A percentile compares a stretch with the other conserved stretches of the same genome.
These are phyloP conservation scores for Cyclotella baltica DNA, from an alignment of 108 stramenopile species.

Conservation along the genomic window DNA sequence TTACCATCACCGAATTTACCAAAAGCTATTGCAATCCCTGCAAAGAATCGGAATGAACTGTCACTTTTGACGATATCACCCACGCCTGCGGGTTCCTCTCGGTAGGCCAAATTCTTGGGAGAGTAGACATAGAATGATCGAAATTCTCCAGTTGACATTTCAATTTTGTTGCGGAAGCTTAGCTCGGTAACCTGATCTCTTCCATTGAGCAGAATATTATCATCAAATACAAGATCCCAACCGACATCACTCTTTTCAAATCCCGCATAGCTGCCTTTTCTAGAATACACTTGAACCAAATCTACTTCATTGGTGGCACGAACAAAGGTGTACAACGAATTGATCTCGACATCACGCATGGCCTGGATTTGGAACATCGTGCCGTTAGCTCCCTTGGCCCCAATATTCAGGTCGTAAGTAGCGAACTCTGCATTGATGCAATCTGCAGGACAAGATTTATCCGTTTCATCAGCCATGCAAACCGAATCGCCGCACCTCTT, in stretches of 20 bases:
- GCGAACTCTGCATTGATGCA: constrained; percentile 17
- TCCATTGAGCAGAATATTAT: constrained; percentile 5
- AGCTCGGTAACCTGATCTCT: neutral
- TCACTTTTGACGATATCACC: constrained; percentile 14
- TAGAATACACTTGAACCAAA: constrained; percentile 23
- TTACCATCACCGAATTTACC: constrained; percentile 10
- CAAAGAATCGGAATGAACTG: constrained; percentile 12
- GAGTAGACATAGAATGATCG: constrained; percentile 26
- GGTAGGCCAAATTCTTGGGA: constrained; percentile 14
- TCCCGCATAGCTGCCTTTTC: constrained; percentile 1
- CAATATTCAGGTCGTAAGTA: constrained; percentile 4
- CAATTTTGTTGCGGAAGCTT: neutral
- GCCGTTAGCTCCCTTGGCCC: constrained; percentile 10
- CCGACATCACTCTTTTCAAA: constrained; percentile 1
- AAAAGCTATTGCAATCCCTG: constrained; percentile 16
- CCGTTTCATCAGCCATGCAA: constrained; percentile 5
- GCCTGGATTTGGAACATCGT: constrained; percentile 24
- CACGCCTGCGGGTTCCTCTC: constrained; percentile 2
- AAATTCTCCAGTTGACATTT: neutral
- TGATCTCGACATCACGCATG: constrained; percentile 1
- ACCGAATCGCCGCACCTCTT: constrained; percentile 15
- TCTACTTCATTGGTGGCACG: neutral
- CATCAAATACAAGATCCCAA: constrained; percentile 18
- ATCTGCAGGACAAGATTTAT: constrained; percentile 19
- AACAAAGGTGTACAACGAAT: neutral